These are phyloP conservation scores for Sonneratia caseolaris DNA, from an alignment of 345 rosid genomes.

Conservation along the genomic window DNA sequence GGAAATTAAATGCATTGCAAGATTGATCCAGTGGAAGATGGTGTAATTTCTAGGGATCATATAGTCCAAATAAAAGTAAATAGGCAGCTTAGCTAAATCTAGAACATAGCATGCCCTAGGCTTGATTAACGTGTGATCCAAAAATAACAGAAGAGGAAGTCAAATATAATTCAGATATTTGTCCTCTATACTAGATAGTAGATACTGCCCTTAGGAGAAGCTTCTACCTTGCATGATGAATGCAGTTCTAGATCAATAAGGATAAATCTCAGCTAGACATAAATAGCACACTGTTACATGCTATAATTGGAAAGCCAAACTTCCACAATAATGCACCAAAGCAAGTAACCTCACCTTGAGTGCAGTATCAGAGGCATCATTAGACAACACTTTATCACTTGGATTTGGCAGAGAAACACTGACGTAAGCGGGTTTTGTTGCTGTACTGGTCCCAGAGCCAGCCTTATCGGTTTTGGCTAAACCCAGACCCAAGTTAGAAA, in stretches of 20 bases:
- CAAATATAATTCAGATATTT: background rate
- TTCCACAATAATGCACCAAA: background rate
- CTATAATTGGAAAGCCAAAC: background rate
- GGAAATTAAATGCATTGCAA: background rate
- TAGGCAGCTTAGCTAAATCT: background rate
- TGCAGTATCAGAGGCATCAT: constrained; percentile 48
- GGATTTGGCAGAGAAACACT: constrained; percentile 62
- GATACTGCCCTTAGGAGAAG: background rate
- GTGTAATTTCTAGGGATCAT: background rate
- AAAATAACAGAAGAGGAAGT: background rate
- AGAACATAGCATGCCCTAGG: background rate
- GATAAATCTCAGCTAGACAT: background rate
- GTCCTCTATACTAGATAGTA: background rate
- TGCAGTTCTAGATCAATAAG: background rate
- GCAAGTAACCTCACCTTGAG: constrained; percentile 48
- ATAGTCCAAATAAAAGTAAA: background rate
- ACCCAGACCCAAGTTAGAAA: constrained; percentile 75
- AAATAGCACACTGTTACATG: background rate
- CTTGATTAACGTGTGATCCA: background rate
- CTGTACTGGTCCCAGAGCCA: constrained; percentile 27
- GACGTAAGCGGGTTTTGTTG: constrained; percentile 73
- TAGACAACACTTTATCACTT: constrained; percentile 32
- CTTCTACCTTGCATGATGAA: background rate
- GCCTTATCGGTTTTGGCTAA: constrained; percentile 60
- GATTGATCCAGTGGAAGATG: background rate